phyloP scores from a whole-genome alignment of 2,329 filamentous ascomycete genomes.

The Botrytis sinoallii region DNA sequence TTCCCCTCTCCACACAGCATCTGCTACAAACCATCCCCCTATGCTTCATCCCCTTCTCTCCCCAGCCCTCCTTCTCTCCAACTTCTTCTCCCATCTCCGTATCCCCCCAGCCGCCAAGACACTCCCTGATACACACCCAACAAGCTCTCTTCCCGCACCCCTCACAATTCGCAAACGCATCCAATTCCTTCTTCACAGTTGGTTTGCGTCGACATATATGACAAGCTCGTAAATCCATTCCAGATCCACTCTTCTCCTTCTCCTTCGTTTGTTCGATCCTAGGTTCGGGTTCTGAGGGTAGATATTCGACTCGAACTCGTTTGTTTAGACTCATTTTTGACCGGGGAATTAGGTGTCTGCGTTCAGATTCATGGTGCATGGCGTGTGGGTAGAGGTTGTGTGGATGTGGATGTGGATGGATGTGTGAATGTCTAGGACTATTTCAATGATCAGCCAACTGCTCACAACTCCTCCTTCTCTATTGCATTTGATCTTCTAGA shows the following conservation, averaged over 20 bases:
- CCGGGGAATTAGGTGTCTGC: constrained; percentile 1
- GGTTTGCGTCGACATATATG: constrained; percentile 67
- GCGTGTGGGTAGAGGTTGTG: not conserved
- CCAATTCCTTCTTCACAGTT: constrained; percentile 61
- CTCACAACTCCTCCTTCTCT: not conserved
- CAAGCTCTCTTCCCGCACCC: constrained; percentile 62
- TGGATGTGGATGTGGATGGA: constrained; percentile 1
- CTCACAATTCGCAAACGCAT: constrained; percentile 62
- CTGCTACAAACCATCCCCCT: constrained; percentile 58
- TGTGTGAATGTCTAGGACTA: constrained; percentile 8
- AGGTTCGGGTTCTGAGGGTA: not conserved
- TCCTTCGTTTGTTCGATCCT: not conserved
- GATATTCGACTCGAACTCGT: constrained; percentile 6
- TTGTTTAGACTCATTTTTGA: constrained; percentile 12
- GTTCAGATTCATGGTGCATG: constrained; percentile 4
- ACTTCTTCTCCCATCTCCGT: constrained; percentile 18
- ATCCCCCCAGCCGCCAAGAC: constrained; percentile 38
- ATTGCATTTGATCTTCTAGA: no score
- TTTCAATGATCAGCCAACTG: not conserved
- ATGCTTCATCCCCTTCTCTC: constrained; percentile 22
- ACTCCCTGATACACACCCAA: constrained; percentile 66
- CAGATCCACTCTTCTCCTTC: not conserved
- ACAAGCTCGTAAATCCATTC: constrained; percentile 50
- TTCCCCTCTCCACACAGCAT: constrained; percentile 64
- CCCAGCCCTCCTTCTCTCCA: not conserved